Base-by-base conservation (phyloP, 179 eudicot species). In the Nepenthes alata region DNA sequence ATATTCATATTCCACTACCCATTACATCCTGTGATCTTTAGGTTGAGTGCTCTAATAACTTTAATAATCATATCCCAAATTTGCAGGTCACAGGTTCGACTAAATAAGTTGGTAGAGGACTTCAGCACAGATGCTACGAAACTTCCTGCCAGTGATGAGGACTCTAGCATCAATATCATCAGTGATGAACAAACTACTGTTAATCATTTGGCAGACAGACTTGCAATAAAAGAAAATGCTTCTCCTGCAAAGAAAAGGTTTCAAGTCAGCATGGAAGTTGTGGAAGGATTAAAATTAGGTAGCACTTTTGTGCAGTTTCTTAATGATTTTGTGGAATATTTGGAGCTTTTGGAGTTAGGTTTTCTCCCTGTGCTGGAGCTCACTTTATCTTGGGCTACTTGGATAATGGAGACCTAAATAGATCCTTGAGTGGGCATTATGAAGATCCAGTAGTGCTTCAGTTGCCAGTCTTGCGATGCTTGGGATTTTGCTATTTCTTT, bases 71-170 rank as follows among this genome's bases (percentile, higher is more conserved):
- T 25, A 25, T 68, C 56, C 59, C 53, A 49, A 36, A 52, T 68
- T 53, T 74, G 55, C 69, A 89, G 97, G 83, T 89, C 95, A 37
- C 83, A 87, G 53, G 72, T 76, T 71, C 80, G 78, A 70, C 80
- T 85, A 65, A 78, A 81, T 68, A 81, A 81, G 83, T 77, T 87
- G 65, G 86, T 80, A 13, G 82, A 83, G 67, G 83, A 81, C 55
- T 80, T 89, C 61, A 74, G 74, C 68, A 0, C 1, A 0, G 25
- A 25, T 25, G 73, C 62, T 68, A 37, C 64, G n/a, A 67, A 63
- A 50, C 66, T 63, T 72, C 73, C 56, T 60, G 73, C 55, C 53
- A 73, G 58, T 74, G 87, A 78, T 74, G 88, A 77, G 66, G 74
- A 86, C 63, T 60, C 78, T 36, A 77, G 62, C 65, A 25, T 25